Conservation (phyloP, 1,139 yeast species). For the Martiniozyma asiatica region DNA sequence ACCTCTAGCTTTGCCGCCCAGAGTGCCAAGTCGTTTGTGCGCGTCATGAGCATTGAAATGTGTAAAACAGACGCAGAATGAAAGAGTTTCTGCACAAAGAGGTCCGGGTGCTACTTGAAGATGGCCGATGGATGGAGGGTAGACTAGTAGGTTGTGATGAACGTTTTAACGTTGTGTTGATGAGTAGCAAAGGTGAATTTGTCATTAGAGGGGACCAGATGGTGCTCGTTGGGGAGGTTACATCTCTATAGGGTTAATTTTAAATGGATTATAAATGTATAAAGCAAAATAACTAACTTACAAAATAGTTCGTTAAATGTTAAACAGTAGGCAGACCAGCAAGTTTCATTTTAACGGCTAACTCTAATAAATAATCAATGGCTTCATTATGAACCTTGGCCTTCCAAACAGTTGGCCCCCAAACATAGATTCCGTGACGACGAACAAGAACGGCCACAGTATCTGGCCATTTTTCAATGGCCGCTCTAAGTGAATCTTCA, state of each 20-base stretch:
- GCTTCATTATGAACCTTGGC: conserved; percentile 92
- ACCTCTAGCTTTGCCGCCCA: conserved; percentile 37
- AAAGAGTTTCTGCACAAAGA: conserved; percentile 1
- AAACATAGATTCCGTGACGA: conserved; percentile 88
- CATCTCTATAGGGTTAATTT: no score
- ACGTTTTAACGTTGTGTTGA: conserved; percentile 60
- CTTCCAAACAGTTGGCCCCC: conserved; percentile 91
- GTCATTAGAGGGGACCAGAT: no score
- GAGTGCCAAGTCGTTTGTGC: conserved; percentile 11
- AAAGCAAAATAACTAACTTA: no score
- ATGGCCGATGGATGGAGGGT: conserved; percentile 30
- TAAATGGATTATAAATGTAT: no score
- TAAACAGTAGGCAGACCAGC: conserved; percentile 4
- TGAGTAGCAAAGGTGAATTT: conserved; percentile 49
- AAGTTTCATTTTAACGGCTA: conserved; percentile 71
- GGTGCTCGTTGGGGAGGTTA: no score
- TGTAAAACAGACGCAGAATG: no score
- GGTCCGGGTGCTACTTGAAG: conserved; percentile 1
- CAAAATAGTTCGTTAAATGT: no score
- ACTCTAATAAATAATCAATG: conserved; percentile 73
- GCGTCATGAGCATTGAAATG: no score
- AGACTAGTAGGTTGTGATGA: conserved; percentile 72
- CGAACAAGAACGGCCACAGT: conserved; percentile 82
- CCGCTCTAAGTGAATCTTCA: conserved; percentile 51
- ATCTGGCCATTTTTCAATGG: conserved; percentile 57